Percentiles rank a stretch among this genome's conserved stretches.
These are phyloP conservation scores for Clonostachys chloroleuca DNA, from an alignment of 2,329 filamentous ascomycete species.

Conservation along the genomic window DNA sequence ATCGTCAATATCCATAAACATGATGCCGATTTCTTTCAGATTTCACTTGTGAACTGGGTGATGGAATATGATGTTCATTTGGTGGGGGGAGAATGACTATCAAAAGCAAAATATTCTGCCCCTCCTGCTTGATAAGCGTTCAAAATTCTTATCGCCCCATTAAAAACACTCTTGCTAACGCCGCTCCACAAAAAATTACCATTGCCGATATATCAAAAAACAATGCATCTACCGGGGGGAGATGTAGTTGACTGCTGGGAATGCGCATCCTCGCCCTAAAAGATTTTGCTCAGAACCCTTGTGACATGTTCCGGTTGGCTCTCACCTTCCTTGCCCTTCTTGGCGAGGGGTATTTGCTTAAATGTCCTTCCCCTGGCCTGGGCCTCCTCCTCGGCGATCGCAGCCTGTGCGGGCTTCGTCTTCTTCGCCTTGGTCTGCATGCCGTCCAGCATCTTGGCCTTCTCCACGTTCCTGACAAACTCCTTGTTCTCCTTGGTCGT, in stretches of 20 bases:
- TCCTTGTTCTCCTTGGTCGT: conserved; percentile 76
- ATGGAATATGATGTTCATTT: background rate
- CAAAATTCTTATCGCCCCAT: conserved; percentile 6
- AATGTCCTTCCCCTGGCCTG: conserved; percentile 39
- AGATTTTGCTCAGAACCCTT: conserved; percentile 61
- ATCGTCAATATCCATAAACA: conserved; percentile 40
- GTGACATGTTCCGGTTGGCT: conserved; percentile 52
- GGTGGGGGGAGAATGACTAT: background rate
- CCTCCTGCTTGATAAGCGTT: conserved; percentile 8
- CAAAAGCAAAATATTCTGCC: conserved; percentile 6
- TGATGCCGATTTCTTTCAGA: conserved; percentile 10
- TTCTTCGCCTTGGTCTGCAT: conserved; percentile 57
- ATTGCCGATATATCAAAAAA: no score
- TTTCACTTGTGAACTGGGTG: background rate
- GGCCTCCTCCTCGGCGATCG: conserved; percentile 15
- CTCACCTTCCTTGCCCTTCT: conserved; percentile 36
- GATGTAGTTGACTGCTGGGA: no score
- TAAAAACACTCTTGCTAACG: no score
- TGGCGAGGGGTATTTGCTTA: conserved; percentile 59
- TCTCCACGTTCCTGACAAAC: conserved; percentile 76
- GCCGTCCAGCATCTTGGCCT: conserved; percentile 72
- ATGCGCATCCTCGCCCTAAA: conserved; percentile 26
- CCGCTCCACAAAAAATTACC: no score
- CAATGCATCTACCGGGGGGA: no score
- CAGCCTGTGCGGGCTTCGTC: conserved; percentile 16